Evolutionary conservation across 306 rosid species (phyloP).

Genomic region (Dryas drummondii): DNA sequence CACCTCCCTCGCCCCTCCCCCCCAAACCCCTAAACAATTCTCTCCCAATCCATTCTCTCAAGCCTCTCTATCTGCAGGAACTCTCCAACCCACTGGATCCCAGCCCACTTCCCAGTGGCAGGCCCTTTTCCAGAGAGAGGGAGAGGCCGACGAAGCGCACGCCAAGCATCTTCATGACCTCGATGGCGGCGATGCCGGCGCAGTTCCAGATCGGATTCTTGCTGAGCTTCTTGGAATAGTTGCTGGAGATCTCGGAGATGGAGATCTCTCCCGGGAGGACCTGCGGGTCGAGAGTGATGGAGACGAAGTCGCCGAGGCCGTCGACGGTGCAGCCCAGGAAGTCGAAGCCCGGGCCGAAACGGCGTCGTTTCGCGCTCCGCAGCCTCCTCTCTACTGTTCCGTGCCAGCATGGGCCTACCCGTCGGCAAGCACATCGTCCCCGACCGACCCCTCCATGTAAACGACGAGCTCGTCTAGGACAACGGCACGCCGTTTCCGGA

Average conservation of each 20-base stretch:
- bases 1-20: no score
- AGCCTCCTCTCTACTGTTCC: conserved; percentile 72
- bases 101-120: conserved; percentile 84
- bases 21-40: no score
- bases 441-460: conserved; percentile 64
- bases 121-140: conserved; percentile 72
- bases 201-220: conserved; percentile 71
- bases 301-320: conserved; percentile 70
- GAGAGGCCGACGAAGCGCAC: conserved; percentile 76
- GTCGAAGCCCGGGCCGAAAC: conserved; percentile 79
- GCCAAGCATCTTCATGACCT: conserved; percentile 81
- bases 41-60: no score
- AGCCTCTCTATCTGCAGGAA: no score
- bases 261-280: conserved; percentile 68
- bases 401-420: conserved; percentile 90
- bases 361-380: conserved; percentile 73
- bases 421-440: conserved; percentile 87
- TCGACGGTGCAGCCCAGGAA: conserved; percentile 87
- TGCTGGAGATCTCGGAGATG: conserved; percentile 50
- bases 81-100: conserved; percentile 96
- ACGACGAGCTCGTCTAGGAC: conserved; percentile 93
- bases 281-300: conserved; percentile 57
- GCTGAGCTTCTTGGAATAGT: conserved; percentile 50
- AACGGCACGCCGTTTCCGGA: conserved; percentile 90
- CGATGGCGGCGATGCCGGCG: conserved; percentile 82